Conservation (phyloP, 108 stramenopile species). For the Fragilariopsis cylindrus region DNA sequence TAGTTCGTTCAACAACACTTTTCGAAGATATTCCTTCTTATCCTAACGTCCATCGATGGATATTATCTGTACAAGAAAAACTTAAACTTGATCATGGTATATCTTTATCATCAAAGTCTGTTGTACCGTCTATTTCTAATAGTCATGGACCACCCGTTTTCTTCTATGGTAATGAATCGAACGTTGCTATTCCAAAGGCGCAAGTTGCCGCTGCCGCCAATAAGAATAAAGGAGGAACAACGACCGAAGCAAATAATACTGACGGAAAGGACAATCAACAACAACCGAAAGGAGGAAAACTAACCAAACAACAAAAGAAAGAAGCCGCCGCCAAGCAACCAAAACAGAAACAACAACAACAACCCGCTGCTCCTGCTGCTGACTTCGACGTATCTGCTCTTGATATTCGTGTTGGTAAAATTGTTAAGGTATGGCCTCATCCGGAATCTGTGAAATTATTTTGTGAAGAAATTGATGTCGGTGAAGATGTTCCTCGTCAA, state of each 20-base stretch:
- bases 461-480: conserved; percentile 96
- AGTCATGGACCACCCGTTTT: conserved; percentile 46
- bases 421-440: conserved; percentile 94
- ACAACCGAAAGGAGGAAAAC: conserved; percentile 15
- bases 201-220: conserved; percentile 7
- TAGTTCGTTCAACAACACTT: conserved; percentile 24
- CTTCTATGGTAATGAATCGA: conserved; percentile 69
- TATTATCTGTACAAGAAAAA: conserved; percentile 26
- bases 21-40: conserved; percentile 14
- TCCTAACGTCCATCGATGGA: conserved; percentile 60
- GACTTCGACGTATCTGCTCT: conserved; percentile 68
- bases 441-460: conserved; percentile 94
- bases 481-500: conserved; percentile 81
- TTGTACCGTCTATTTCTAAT: neutral
- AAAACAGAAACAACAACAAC: conserved; percentile 23
- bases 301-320: conserved; percentile 20
- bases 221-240: conserved; percentile 5
- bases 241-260: conserved; percentile 7
- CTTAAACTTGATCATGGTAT: conserved; percentile 15
- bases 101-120: conserved; percentile 9
- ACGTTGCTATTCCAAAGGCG: conserved; percentile 34
- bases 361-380: conserved; percentile 18
- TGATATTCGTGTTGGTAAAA: conserved; percentile 93
- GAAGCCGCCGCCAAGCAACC: conserved; percentile 22
- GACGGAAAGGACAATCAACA: conserved; percentile 16